A percentile compares a stretch with the other conserved stretches of the same genome.
These are phyloP conservation scores for Camelina neglecta DNA, from an alignment of 345 rosid genomes.

Conservation along the genomic window DNA sequence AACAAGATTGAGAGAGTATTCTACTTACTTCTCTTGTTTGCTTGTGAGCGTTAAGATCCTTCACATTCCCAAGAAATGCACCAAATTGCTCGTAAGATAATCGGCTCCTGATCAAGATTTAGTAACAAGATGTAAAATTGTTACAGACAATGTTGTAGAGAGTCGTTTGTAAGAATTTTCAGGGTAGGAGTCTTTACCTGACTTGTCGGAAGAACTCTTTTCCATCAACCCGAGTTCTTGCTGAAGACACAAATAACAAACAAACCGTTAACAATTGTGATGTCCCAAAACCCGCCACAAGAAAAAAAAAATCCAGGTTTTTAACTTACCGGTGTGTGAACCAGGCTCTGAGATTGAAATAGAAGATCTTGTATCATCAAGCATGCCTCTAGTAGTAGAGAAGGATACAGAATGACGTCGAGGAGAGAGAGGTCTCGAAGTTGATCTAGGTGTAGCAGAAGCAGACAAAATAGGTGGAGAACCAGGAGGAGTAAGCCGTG, in stretches of 20 bases:
- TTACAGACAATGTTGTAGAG: not conserved
- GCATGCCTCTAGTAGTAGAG: slow-evolving; percentile 75
- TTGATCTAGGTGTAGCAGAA: slow-evolving; percentile 72
- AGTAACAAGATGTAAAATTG: slow-evolving; percentile 2
- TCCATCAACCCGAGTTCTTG: slow-evolving; percentile 84
- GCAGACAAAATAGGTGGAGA: slow-evolving; percentile 87
- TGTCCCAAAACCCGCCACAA: not conserved
- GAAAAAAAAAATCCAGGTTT: not conserved
- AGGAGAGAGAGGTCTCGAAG: slow-evolving; percentile 80
- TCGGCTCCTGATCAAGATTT: slow-evolving; percentile 41
- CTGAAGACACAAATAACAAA: slow-evolving; percentile 50
- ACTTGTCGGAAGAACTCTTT: slow-evolving; percentile 97
- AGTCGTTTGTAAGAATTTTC: not conserved
- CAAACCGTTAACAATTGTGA: not conserved
- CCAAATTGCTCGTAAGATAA: slow-evolving; percentile 92
- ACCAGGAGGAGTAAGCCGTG: slow-evolving; percentile 81
- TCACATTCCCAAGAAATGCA: slow-evolving; percentile 87
- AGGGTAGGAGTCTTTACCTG: slow-evolving; percentile 55
- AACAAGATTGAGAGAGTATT: not conserved
- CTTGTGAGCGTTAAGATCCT: slow-evolving; percentile 92
- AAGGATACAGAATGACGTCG: slow-evolving; percentile 79
- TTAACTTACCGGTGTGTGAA: slow-evolving; percentile 57
- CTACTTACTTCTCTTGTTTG: slow-evolving; percentile 77
- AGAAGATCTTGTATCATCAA: slow-evolving; percentile 70
- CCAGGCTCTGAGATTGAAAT: slow-evolving; percentile 62